Percentiles rank a stretch among this genome's conserved stretches.
Evolutionary conservation across 2,329 filamentous ascomycete genomes (phyloP).

Genomic region (Cylindrodendrum hubeiense): DNA sequence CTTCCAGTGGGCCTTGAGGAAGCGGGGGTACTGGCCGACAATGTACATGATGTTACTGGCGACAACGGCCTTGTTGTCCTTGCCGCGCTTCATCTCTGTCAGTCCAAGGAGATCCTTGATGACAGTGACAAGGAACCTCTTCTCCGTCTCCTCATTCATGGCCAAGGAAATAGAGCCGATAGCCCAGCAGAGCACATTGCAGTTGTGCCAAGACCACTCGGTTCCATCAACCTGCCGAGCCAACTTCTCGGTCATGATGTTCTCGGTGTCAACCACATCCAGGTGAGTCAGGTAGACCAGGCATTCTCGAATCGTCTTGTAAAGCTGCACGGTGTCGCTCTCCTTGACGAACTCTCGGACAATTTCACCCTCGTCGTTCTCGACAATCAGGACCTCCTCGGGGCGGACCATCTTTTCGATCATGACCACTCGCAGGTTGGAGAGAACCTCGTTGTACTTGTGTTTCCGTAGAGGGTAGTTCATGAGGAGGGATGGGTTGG

Average conservation of each 20-base stretch:
- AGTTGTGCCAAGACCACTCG: constrained; percentile 99
- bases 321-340: constrained; percentile 97
- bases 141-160: constrained; percentile 99
- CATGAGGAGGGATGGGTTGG: constrained; percentile 85
- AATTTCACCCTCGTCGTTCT: constrained; percentile 99
- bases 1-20: constrained; percentile 99
- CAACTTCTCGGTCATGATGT: constrained; percentile 99
- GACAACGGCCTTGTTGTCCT: constrained; percentile 99
- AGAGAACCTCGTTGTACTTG: constrained; percentile 95
- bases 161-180: constrained; percentile 98
- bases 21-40: constrained; percentile 97
- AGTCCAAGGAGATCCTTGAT: constrained; percentile 98
- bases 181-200: constrained; percentile 99
- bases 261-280: constrained; percentile 96
- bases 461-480: constrained; percentile 97
- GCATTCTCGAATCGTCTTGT: constrained; percentile 98
- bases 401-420: constrained; percentile 99
- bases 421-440: constrained; percentile 96
- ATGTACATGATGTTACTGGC: constrained; percentile 99
- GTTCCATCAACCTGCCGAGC: constrained; percentile 92
- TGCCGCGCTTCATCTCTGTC: constrained; percentile 99
- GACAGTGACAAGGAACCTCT: constrained; percentile 97
- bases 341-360: constrained; percentile 99
- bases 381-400: constrained; percentile 98
- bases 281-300: constrained; percentile 97